Conservation (phyloP, 2,329 filamentous ascomycete genomes). For the Apiospora aurea region DNA sequence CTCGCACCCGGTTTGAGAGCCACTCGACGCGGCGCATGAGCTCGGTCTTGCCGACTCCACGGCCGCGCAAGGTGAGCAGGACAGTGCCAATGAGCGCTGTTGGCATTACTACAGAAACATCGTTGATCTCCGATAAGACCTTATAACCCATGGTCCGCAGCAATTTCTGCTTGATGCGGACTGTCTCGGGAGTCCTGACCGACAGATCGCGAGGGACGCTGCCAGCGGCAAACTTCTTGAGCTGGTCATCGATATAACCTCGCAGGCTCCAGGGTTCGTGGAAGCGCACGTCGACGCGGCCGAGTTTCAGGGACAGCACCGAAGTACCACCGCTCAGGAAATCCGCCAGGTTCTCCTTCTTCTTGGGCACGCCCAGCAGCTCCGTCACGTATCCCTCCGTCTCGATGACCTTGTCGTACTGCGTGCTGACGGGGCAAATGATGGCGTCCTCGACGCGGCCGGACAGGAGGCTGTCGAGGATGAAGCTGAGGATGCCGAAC, state of each 20-base stretch:
- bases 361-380: conserved; percentile 90
- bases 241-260: conserved; percentile 80
- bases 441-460: conserved; percentile 89
- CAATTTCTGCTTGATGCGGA: conserved; percentile 71
- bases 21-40: conserved; percentile 88
- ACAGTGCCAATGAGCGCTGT: conserved; percentile 96
- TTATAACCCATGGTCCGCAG: conserved; percentile 89
- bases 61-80: conserved; percentile 85
- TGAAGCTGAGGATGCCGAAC: conserved; percentile 91
- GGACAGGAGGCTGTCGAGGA: conserved; percentile 88
- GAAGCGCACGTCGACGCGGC: conserved; percentile 93
- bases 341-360: conserved; percentile 90
- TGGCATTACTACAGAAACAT: conserved; percentile 96
- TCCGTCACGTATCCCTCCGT: conserved; percentile 97
- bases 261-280: conserved; percentile 94
- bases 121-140: conserved; percentile 92
- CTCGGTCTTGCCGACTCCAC: conserved; percentile 88
- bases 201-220: conserved; percentile 58
- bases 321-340: conserved; percentile 87
- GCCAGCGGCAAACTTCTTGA: conserved; percentile 57
- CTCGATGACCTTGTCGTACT: conserved; percentile 99
- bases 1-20: conserved; percentile 81
- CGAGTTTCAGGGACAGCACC: conserved; percentile 85
- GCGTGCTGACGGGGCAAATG: conserved; percentile 93
- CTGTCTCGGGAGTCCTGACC: conserved; percentile 54